A percentile compares a stretch with the other conserved stretches of the same genome.
phyloP scores from a whole-genome alignment of 495 filamentous ascomycete genomes.

The Tuber umbilicatum region DNA sequence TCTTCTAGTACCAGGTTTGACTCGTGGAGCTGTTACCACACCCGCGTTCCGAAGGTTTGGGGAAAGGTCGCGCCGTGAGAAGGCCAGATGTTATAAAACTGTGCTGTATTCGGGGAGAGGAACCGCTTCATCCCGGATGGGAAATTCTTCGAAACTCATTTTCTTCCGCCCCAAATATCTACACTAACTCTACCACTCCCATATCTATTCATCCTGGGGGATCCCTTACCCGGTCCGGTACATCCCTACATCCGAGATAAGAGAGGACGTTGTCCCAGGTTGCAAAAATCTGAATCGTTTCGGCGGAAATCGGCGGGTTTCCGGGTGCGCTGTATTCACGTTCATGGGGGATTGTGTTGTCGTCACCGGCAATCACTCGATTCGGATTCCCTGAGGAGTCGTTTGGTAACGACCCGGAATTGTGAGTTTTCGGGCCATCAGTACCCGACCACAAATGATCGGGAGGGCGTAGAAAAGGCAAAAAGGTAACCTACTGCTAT shows the following conservation, averaged over 20 bases:
- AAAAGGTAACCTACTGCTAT: no score
- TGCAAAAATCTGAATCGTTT: not conserved
- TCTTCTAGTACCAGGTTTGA: no score
- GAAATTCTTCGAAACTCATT: conserved; percentile 45
- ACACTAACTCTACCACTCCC: conserved; percentile 62
- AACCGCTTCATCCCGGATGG: conserved; percentile 45
- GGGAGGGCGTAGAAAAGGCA: no score
- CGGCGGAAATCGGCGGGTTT: not conserved
- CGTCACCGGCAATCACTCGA: not conserved
- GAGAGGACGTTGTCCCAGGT: conserved; percentile 60
- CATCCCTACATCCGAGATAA: conserved; percentile 59
- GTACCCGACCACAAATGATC: no score
- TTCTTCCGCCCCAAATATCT: conserved; percentile 65
- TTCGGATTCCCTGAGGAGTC: no score
- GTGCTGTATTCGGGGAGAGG: no score
- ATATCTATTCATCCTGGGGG: conserved; percentile 66
- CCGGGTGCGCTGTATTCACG: not conserved
- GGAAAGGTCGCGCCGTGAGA: no score
- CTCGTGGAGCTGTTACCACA: no score
- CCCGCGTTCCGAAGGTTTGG: no score
- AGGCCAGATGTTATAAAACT: no score
- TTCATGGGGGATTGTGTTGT: not conserved
- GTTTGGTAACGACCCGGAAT: no score
- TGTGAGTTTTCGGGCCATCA: no score
- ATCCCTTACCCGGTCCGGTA: conserved; percentile 77